Conservation (phyloP, 352 stramenopile genomes). For the Saprolegnia diclina region DNA sequence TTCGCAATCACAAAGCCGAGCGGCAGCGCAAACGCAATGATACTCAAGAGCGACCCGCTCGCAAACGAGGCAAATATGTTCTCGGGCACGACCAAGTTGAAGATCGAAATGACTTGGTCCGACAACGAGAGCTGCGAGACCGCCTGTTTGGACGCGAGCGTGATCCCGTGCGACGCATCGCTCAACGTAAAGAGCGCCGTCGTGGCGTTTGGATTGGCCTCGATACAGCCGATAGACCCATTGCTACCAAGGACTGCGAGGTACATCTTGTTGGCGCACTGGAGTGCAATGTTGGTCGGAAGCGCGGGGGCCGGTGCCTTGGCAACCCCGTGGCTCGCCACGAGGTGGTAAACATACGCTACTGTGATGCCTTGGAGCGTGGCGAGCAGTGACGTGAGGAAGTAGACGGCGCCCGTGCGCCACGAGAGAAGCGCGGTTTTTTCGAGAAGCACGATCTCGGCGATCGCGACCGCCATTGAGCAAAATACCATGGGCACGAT, state of each 20-base stretch:
- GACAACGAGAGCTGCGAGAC: constrained; percentile 36
- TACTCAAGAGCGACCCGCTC: constrained; percentile 45
- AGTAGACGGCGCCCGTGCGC: background rate
- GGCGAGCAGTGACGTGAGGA: constrained; percentile 1
- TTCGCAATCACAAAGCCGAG: constrained; percentile 47
- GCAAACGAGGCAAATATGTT: constrained; percentile 56
- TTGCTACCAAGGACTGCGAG: constrained; percentile 33
- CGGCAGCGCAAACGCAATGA: constrained; percentile 68
- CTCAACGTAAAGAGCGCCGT: constrained; percentile 36
- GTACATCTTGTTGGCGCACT: constrained; percentile 47
- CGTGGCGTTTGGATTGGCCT: constrained; percentile 31
- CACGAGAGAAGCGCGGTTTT: constrained; percentile 41
- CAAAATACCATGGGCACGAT: constrained; percentile 77
- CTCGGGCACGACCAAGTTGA: constrained; percentile 48
- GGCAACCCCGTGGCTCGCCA: background rate
- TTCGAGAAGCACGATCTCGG: constrained; percentile 66
- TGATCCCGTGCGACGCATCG: constrained; percentile 29
- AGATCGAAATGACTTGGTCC: constrained; percentile 48
- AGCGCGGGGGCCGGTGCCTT: constrained; percentile 15
- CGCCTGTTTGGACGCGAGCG: constrained; percentile 29
- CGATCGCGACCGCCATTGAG: constrained; percentile 59
- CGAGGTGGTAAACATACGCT: background rate
- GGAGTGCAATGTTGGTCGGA: constrained; percentile 26
- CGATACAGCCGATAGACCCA: constrained; percentile 39
- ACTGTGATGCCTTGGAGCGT: background rate